Base-by-base conservation (phyloP, 306 rosid species). In the Abrus precatorius region DNA sequence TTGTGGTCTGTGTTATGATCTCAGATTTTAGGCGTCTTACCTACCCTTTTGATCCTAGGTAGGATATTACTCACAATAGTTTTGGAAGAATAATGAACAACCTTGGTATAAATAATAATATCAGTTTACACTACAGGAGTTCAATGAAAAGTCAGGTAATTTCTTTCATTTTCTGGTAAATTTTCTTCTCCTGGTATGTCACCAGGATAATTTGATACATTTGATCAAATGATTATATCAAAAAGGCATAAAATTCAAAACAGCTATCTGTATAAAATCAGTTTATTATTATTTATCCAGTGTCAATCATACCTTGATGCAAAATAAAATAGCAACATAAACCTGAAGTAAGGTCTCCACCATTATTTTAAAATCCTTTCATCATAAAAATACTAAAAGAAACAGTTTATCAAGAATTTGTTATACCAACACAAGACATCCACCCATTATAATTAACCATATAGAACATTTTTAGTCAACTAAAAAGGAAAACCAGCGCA, bases 381-480 rank as follows among this genome's bases (percentile, higher is more conserved):
- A 27, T 75, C 33, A 65, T 40, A 29, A 47, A 72, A 57, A 62
- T 12, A 57, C 41, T 6, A 48, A 61, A 50, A 20, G 20, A 20
- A 61, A 29, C 40, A 3, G 9, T 7, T 48, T 49, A 49, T 52
- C 12, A 34, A 56, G 49, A 9, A 60, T 32, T 64, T 50, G 52
- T 59, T 41, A 30, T 77, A 77, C 44, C 66, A 65, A 82, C 69
- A 75, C 56, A 62, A 75, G 83, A 27, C 70, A 80, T 49, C 69
- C 59, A 50, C 6, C 49, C 74, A 47, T 69, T 47, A 54, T 9
- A 50, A 59, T 64, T 76, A 79, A 72, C 13, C 56, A 50, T 44
- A 27, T 9, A 64, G 69, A 80, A 72, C 14, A 68, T 72, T 49
- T 12, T 13, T 71, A 56, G 70, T 74, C 57, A 34, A 36, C 66